Conservation (phyloP, 305 asterid species). For the Solanum hybrid region DNA sequence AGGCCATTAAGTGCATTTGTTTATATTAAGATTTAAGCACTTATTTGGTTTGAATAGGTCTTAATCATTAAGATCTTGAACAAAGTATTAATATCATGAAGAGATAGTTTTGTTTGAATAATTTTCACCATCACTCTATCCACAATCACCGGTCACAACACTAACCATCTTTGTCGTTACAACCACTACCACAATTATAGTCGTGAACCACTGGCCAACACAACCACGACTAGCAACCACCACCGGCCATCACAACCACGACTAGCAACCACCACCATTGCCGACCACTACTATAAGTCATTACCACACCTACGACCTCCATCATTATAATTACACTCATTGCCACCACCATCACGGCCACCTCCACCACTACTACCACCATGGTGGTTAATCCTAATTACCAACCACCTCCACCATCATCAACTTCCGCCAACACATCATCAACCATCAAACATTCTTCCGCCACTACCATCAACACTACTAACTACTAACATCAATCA, state of each 20-base stretch:
- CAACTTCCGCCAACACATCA: not conserved
- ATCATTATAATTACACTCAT: not conserved
- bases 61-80: not conserved
- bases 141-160: not conserved
- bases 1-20: not conserved
- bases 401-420: not conserved
- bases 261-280: not conserved
- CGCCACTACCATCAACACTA: not conserved
- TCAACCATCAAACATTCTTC: not conserved
- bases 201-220: not conserved
- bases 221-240: not conserved
- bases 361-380: not conserved
- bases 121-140: not conserved
- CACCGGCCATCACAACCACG: not conserved
- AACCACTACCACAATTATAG: not conserved
- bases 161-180: not conserved
- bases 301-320: not conserved
- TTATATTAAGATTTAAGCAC: not conserved
- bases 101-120: not conserved
- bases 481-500: not conserved
- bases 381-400: not conserved
- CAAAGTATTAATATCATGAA: not conserved
- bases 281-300: not conserved
- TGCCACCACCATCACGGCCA: not conserved
- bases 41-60: not conserved